Evolutionary conservation across 495 filamentous ascomycete genomes (phyloP), one percentile per base, ranked within the genome.

Genomic region (Podospora pseudoanserina): DNA sequence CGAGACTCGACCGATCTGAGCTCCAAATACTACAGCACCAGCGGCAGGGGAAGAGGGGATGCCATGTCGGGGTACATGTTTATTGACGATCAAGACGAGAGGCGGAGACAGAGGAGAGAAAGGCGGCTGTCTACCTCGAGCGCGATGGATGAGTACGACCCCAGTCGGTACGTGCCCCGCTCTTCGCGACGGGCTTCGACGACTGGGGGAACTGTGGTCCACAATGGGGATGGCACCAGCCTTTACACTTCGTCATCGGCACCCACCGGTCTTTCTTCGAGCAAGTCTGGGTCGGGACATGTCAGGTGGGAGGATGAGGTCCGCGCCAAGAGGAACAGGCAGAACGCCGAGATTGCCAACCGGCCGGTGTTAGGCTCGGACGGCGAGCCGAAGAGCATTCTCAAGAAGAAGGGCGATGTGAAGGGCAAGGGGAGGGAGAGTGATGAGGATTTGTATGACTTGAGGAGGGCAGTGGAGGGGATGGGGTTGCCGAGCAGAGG

Each of bases 261-360:
- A 3, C 39, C 39, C 39, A 49, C 39, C 15, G 74, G 59, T 70
- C 61, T 30, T 70, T 72, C 65, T 64, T 73, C 67, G 67, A 70
- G 68, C 15, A 74, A 77, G 49, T 39, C 67, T 32, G 77, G 79
- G 60, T 72, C 75, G 20, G 39, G 39, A 49, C 39, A 49, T 11
- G 65, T 79, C 9, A 74, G 74, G 0, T 77, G 74, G 64, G 78
- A 79, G 39, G 75, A 76, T 49, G 68, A 80, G 64, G 68, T 76
- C 61, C 69, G 74, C 5, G 68, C 30, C 16, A 68, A 72, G 71
- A 67, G 71, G 13, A 68, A 68, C 56, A 59, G 70, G 20, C 75
- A 77, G 16, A 77, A 79, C 56, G 74, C 77, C 28, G 74, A 77
- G 72, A 83, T 83, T 64, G 74, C 78, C 54, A 76, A 64, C 60